phyloP scores from a whole-genome alignment of 1,284 basidiomycete species.

The Heterobasidion irregulare region DNA sequence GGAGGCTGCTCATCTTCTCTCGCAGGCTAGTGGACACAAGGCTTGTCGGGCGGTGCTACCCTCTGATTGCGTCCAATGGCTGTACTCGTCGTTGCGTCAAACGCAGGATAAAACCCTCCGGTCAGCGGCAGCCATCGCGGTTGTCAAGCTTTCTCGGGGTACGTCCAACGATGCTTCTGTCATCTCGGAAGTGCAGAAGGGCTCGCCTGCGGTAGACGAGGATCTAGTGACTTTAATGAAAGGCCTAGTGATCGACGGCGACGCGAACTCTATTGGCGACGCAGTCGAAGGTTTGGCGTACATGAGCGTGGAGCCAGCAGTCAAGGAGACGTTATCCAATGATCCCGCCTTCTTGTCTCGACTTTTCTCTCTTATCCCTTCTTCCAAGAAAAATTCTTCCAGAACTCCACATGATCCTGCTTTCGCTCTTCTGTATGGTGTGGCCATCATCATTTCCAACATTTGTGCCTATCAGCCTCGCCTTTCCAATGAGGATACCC shows the following conservation, averaged over 20 bases:
- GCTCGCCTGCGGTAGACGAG: constrained; percentile 27
- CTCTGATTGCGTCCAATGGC: constrained; percentile 49
- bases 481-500: constrained; percentile 71
- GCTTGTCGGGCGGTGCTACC: constrained; percentile 54
- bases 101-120: constrained; percentile 38
- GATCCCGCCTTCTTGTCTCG: constrained; percentile 49
- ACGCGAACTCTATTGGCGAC: constrained; percentile 40
- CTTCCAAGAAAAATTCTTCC: constrained; percentile 27
- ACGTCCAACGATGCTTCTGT: constrained; percentile 36
- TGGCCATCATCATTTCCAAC: constrained; percentile 69
- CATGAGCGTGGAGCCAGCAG: constrained; percentile 55
- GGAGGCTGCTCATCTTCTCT: constrained; percentile 61
- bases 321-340: constrained; percentile 59
- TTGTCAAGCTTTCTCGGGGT: constrained; percentile 70
- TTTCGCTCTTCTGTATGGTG: constrained; percentile 63
- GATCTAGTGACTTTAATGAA: constrained; percentile 51
- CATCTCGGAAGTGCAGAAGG: constrained; percentile 21
- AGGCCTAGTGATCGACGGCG: constrained; percentile 37
- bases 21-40: constrained; percentile 69
- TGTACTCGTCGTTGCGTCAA: constrained; percentile 46
- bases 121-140: constrained; percentile 61
- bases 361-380: constrained; percentile 54
- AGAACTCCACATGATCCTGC: constrained; percentile 24
- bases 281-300: constrained; percentile 81
- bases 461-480: constrained; percentile 62